These are phyloP conservation scores for Senecio squalidus DNA, from an alignment of 140 eudicot species.

Conservation along the genomic window DNA sequence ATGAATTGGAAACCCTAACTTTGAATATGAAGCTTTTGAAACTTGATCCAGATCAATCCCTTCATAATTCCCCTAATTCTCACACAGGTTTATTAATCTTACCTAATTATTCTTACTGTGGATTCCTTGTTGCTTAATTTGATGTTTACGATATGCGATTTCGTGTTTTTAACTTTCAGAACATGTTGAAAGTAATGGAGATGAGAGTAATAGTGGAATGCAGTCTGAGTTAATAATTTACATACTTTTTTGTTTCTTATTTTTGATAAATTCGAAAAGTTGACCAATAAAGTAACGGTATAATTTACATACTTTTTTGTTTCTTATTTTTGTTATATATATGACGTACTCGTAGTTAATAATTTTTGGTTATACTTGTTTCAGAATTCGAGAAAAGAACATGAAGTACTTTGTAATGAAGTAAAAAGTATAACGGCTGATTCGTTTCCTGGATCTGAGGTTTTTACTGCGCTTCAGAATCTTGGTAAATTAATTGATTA, in stretches of 20 bases:
- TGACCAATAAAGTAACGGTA: slow-evolving; percentile 64
- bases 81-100: too few relatives aligned
- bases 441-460: slow-evolving; percentile 59
- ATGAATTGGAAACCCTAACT: too few relatives aligned
- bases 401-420: slow-evolving; percentile 47
- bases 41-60: too few relatives aligned
- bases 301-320: too few relatives aligned
- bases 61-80: too few relatives aligned
- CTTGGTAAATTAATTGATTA: slow-evolving; percentile 70
- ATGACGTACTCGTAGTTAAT: background rate
- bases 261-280: slow-evolving; percentile 46
- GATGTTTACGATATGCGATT: too few relatives aligned
- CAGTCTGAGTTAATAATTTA: slow-evolving; percentile 35
- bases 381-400: slow-evolving; percentile 64
- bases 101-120: too few relatives aligned
- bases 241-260: too few relatives aligned
- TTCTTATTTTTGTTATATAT: background rate
- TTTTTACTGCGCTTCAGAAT: slow-evolving; percentile 51
- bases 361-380: background rate
- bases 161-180: slow-evolving; percentile 32
- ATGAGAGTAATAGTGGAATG: slow-evolving; percentile 27
- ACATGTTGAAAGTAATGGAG: too few relatives aligned
- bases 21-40: too few relatives aligned
- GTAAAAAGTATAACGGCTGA: slow-evolving; percentile 62
- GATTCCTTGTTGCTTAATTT: too few relatives aligned